phyloP scores from a whole-genome alignment of 352 stramenopile species.

The Pythium apleroticum region DNA sequence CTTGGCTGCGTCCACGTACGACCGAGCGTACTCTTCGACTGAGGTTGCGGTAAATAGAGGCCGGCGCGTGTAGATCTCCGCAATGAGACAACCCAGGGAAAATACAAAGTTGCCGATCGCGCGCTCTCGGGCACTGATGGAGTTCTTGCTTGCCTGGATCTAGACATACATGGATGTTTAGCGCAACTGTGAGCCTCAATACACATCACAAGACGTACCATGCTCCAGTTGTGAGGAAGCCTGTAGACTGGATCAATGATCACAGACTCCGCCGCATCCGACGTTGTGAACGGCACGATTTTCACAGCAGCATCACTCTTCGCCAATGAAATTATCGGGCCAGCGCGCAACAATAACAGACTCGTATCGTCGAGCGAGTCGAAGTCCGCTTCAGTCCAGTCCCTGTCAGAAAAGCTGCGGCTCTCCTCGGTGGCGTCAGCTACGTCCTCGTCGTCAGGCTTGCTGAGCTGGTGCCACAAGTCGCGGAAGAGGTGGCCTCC shows the following conservation, averaged over 20 bases:
- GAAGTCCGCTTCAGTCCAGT: conserved; percentile 38
- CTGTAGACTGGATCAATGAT: conserved; percentile 18
- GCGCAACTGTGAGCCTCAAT: too few species aligned
- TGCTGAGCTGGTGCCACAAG: conserved; percentile 77
- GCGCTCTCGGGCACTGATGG: background rate
- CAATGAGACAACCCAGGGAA: conserved; percentile 63
- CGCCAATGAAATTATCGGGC: conserved; percentile 46
- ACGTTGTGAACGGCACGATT: background rate
- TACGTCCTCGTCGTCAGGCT: conserved; percentile 51
- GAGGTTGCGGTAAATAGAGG: conserved; percentile 64
- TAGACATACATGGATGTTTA: background rate
- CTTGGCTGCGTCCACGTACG: conserved; percentile 13
- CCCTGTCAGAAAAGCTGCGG: conserved; percentile 41
- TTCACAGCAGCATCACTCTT: background rate
- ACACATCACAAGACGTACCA: conserved; percentile 7
- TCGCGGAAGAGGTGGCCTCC: conserved; percentile 64
- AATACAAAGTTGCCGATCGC: conserved; percentile 44
- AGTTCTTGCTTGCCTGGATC: background rate
- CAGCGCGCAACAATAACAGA: conserved; percentile 53
- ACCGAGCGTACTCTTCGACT: conserved; percentile 38
- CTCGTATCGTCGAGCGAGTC: conserved; percentile 61
- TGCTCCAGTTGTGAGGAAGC: conserved; percentile 4
- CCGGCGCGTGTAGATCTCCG: conserved; percentile 57
- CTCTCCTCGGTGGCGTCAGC: conserved; percentile 24
- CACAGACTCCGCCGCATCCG: background rate